phyloP scores from a whole-genome alignment of 1,284 basidiomycete genomes.

The Ustilago crameri region DNA sequence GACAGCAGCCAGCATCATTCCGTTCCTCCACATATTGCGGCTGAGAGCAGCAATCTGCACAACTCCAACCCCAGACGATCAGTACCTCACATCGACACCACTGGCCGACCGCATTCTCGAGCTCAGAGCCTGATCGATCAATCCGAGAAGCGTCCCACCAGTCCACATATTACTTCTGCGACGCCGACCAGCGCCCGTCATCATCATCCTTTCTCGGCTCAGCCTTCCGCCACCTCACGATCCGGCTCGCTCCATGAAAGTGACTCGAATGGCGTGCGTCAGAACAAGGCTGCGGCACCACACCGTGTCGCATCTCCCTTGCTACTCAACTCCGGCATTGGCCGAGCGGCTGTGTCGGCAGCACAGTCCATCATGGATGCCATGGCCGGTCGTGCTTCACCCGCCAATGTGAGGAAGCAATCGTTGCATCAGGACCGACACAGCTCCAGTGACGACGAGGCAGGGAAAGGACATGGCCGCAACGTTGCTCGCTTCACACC shows the following conservation, averaged over 20 bases:
- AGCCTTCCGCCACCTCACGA: conserved; percentile 15
- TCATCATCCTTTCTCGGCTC: conserved; percentile 19
- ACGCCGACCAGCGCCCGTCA: conserved; percentile 48
- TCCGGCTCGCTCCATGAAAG: conserved; percentile 31
- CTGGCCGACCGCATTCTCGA: conserved; percentile 23
- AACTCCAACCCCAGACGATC: conserved; percentile 18
- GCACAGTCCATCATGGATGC: conserved; percentile 60
- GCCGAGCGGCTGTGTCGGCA: conserved; percentile 50
- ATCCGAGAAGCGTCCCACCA: conserved; percentile 48
- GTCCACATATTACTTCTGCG: conserved; percentile 54
- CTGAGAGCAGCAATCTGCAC: conserved; percentile 17
- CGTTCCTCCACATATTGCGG: conserved; percentile 35
- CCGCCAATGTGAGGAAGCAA: conserved; percentile 21
- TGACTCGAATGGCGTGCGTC: conserved; percentile 17
- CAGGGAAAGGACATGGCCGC: conserved; percentile 55
- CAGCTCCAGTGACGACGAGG: conserved; percentile 54
- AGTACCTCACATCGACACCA: conserved; percentile 41
- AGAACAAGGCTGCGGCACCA: conserved; percentile 15
- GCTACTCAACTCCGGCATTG: conserved; percentile 41
- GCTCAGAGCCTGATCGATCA: conserved; percentile 38
- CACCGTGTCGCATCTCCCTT: conserved; percentile 40
- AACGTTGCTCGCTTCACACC: conserved; percentile 50
- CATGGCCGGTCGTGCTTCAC: conserved; percentile 52
- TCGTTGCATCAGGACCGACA: conserved; percentile 18
- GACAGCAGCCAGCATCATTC: conserved; percentile 38